Evolutionary conservation across 208 protist genomes (phyloP).

Genomic region (Angomonas ambiguus): DNA sequence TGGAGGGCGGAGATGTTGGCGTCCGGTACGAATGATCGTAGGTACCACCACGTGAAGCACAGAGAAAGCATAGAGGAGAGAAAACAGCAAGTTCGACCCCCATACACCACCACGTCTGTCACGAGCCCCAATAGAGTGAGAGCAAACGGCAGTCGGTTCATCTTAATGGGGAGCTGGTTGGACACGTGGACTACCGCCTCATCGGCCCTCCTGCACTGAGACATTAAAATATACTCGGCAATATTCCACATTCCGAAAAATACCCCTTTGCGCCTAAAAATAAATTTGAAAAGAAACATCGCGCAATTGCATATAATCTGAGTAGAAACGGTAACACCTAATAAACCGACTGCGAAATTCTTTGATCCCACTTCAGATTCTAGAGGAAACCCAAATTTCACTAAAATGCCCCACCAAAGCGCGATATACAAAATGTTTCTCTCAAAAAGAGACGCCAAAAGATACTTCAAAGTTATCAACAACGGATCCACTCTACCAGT

Average conservation of each 20-base stretch:
- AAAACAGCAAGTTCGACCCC: neutral
- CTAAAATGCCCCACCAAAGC: neutral
- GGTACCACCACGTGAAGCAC: conserved; percentile 17
- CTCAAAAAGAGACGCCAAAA: neutral
- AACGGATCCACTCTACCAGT: no score
- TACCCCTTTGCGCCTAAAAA: neutral
- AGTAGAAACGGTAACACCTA: neutral
- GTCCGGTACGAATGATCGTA: conserved; percentile 7
- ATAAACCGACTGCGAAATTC: neutral
- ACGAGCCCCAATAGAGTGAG: neutral
- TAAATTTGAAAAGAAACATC: no score
- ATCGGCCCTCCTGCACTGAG: neutral
- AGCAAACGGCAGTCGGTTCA: neutral
- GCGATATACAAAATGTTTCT: neutral
- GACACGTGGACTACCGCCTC: neutral
- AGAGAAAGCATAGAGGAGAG: neutral
- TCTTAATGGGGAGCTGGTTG: neutral
- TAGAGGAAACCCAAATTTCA: neutral
- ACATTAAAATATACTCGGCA: neutral
- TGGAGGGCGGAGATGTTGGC: conserved; percentile 7
- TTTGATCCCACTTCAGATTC: neutral
- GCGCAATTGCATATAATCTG: neutral
- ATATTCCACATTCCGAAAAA: neutral
- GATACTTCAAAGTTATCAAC: no score
- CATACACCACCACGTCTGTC: neutral